A percentile compares a stretch with the other conserved stretches of the same genome.
phyloP scores from a whole-genome alignment of 768 basidiomycete species.

The Suillus fuscotomentosus region DNA sequence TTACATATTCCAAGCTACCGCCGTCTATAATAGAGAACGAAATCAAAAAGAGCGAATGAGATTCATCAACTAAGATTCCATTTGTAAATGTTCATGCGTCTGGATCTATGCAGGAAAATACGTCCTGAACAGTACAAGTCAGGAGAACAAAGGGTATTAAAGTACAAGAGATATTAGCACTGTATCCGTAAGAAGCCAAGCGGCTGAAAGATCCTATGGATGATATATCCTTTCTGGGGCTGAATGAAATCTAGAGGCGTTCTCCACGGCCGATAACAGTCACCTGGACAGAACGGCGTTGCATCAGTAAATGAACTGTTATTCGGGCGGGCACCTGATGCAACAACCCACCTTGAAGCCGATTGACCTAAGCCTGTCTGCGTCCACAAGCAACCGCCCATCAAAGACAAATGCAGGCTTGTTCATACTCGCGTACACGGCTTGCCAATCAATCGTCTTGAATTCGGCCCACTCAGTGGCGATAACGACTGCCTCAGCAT shows the following conservation, averaged over 20 bases:
- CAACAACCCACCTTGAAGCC: constrained; percentile 73
- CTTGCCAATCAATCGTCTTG: constrained; percentile 85
- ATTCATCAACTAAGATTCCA: not conserved
- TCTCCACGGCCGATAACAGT: constrained; percentile 60
- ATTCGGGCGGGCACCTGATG: not conserved
- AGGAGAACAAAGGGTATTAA: not conserved
- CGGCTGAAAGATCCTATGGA: constrained; percentile 3
- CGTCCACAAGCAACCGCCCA: constrained; percentile 85
- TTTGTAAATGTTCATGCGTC: not conserved
- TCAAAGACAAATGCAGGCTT: constrained; percentile 99
- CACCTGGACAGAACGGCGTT: constrained; percentile 35
- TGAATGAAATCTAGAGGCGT: constrained; percentile 26
- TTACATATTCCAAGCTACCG: not conserved
- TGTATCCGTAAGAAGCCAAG: not conserved
- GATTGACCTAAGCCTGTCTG: constrained; percentile 73
- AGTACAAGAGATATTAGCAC: not conserved
- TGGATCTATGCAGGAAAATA: not conserved
- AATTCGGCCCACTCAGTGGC: constrained; percentile 99
- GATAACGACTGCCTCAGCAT: constrained; percentile 91
- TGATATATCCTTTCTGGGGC: constrained; percentile 9
- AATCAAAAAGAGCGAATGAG: not conserved
- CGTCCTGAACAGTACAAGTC: not conserved
- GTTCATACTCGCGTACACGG: constrained; percentile 84
- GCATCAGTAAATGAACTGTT: constrained; percentile 7
- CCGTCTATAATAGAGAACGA: not conserved